Conservation (phyloP, 768 basidiomycete genomes). For the Kwoniella bestiolae region DNA sequence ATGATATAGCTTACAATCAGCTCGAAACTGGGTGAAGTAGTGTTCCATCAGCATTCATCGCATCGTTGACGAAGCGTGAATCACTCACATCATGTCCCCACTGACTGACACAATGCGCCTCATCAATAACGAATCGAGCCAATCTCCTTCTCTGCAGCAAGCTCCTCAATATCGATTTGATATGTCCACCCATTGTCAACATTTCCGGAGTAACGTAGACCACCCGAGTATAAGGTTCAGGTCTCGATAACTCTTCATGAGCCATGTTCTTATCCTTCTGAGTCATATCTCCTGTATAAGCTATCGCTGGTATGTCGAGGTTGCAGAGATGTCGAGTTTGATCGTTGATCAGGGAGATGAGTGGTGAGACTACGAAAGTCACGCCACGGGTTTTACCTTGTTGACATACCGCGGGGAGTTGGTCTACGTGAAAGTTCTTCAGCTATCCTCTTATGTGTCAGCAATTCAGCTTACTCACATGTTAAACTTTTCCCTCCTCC, state of each 20-base stretch:
- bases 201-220: conserved; percentile 94
- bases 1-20: conserved; percentile 45
- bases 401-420: conserved; percentile 79
- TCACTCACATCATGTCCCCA: conserved; percentile 92
- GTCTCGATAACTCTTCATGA: conserved; percentile 42
- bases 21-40: conserved; percentile 41
- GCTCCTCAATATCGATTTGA: conserved; percentile 65
- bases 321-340: conserved; percentile 73
- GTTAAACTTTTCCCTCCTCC: conserved; percentile 90
- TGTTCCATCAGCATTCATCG: conserved; percentile 5
- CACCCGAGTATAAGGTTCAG: conserved; percentile 63
- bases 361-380: conserved; percentile 86
- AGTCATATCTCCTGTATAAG: conserved; percentile 65
- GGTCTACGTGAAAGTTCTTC: conserved; percentile 60
- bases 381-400: conserved; percentile 75
- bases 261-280: conserved; percentile 54
- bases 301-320: conserved; percentile 71
- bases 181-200: conserved; percentile 66
- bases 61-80: neutral
- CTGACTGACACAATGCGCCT: conserved; percentile 86
- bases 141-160: conserved; percentile 67
- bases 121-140: conserved; percentile 92
- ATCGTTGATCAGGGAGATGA: conserved; percentile 91
- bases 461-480: conserved; percentile 60
- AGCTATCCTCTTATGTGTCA: neutral